Evolutionary conservation across 2,329 filamentous ascomycete genomes (phyloP).

Genomic region (Penicillium sp.): DNA sequence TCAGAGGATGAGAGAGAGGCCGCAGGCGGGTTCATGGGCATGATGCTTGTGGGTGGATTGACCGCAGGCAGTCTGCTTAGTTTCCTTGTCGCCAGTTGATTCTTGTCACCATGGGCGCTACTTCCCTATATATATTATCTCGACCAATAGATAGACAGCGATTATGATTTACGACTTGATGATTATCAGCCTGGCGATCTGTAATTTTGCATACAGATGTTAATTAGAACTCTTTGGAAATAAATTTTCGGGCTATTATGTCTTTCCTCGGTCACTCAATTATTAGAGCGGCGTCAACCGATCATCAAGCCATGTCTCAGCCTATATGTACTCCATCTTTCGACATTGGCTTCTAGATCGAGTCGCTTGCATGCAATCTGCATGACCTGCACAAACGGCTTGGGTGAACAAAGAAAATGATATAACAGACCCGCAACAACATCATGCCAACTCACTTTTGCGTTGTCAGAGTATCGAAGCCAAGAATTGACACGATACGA

Average conservation of each 20-base stretch:
- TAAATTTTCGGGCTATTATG: neutral
- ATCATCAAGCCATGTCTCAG: neutral
- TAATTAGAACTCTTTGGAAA: neutral
- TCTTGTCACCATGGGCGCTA: neutral
- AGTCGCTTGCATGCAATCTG: neutral
- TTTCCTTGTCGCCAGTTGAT: slow-evolving; percentile 62
- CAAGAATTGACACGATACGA: neutral
- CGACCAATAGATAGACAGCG: neutral
- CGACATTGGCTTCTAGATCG: neutral
- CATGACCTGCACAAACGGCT: neutral
- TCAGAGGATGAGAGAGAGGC: slow-evolving; percentile 80
- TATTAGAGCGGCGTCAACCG: neutral
- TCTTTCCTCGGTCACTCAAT: neutral
- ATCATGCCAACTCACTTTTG: neutral
- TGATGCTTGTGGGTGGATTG: slow-evolving; percentile 82
- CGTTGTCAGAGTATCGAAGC: neutral
- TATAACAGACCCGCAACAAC: neutral
- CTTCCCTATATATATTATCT: neutral
- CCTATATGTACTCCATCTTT: neutral
- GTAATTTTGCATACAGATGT: neutral
- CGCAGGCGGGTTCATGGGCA: slow-evolving; percentile 88
- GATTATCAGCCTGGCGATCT: neutral
- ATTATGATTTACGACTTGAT: neutral
- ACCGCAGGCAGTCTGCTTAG: slow-evolving; percentile 84
- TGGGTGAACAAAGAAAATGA: neutral